A percentile compares a stretch with the other conserved stretches of the same genome.
phyloP scores from a whole-genome alignment of 2,329 filamentous ascomycete genomes.

The Phialophora chinensis region DNA sequence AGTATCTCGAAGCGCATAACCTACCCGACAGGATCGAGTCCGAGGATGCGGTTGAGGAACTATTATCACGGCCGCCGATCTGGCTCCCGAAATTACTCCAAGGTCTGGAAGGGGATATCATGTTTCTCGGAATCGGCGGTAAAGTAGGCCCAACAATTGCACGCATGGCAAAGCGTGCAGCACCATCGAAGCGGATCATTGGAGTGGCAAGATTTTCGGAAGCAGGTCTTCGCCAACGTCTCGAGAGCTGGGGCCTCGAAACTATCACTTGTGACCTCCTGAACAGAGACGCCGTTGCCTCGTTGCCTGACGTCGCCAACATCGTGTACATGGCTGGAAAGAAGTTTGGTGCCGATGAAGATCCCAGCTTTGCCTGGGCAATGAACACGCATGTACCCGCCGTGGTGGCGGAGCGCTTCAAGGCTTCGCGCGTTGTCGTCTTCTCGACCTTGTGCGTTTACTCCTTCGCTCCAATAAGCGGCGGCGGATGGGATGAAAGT shows the following conservation, averaged over 20 bases:
- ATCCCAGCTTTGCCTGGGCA: conserved; percentile 10
- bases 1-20: conserved; percentile 7
- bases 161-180: conserved; percentile 11
- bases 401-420: conserved; percentile 10
- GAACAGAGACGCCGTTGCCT: not conserved
- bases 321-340: conserved; percentile 13
- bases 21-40: conserved; percentile 11
- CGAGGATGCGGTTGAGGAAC: conserved; percentile 1
- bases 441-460: conserved; percentile 10
- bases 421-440: conserved; percentile 11
- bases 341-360: conserved; percentile 8
- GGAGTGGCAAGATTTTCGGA: conserved; percentile 10
- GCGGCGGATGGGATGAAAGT: conserved; percentile 10
- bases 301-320: not conserved
- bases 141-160: conserved; percentile 12
- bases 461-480: conserved; percentile 3
- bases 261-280: conserved; percentile 6
- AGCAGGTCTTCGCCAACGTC: conserved; percentile 3
- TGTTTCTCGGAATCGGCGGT: conserved; percentile 9
- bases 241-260: conserved; percentile 14
- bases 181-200: conserved; percentile 5
- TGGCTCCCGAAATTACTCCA: conserved; percentile 5
- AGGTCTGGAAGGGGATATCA: conserved; percentile 4
- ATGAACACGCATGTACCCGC: conserved; percentile 13
- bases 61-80: conserved; percentile 2